phyloP scores from a whole-genome alignment of 345 rosid genomes.

The Euclidium syriacum region DNA sequence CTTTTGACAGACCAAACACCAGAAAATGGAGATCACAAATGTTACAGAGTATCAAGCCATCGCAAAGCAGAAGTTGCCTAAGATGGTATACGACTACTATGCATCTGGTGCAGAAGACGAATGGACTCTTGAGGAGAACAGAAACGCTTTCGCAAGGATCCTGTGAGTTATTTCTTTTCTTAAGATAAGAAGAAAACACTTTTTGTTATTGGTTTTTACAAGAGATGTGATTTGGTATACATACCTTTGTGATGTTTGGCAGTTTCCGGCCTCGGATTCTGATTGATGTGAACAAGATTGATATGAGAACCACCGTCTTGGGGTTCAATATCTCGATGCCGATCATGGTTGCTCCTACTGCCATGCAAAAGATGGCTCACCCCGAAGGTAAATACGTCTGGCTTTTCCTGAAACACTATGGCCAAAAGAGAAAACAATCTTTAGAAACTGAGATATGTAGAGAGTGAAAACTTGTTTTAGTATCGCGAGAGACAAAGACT shows the following conservation, averaged over 20 bases:
- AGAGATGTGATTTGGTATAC: conserved; percentile 8
- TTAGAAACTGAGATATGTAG: neutral
- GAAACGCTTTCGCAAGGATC: conserved; percentile 68
- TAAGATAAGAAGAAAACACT: neutral
- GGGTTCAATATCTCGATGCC: conserved; percentile 91
- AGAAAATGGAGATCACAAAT: conserved; percentile 63
- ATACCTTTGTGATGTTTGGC: conserved; percentile 5
- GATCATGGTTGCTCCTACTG: conserved; percentile 90
- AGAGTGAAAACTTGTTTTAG: neutral
- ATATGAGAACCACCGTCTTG: conserved; percentile 60
- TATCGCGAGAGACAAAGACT: neutral
- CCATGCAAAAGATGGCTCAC: conserved; percentile 91
- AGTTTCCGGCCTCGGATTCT: conserved; percentile 85
- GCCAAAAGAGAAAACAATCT: neutral
- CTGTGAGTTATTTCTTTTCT: conserved; percentile 35
- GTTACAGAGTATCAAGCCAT: conserved; percentile 65
- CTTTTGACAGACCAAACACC: conserved; percentile 3
- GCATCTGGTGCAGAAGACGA: conserved; percentile 85
- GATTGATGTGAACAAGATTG: conserved; percentile 79
- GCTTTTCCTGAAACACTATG: neutral
- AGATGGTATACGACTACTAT: conserved; percentile 76
- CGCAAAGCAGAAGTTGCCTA: conserved; percentile 69
- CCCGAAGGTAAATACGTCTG: conserved; percentile 51
- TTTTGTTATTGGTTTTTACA: neutral
- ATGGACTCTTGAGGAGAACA: conserved; percentile 67